A percentile compares a stretch with the other conserved stretches of the same genome.
phyloP scores from a whole-genome alignment of 2,329 filamentous ascomycete genomes.

The Pseudopyrenochaeta lycopersici region DNA sequence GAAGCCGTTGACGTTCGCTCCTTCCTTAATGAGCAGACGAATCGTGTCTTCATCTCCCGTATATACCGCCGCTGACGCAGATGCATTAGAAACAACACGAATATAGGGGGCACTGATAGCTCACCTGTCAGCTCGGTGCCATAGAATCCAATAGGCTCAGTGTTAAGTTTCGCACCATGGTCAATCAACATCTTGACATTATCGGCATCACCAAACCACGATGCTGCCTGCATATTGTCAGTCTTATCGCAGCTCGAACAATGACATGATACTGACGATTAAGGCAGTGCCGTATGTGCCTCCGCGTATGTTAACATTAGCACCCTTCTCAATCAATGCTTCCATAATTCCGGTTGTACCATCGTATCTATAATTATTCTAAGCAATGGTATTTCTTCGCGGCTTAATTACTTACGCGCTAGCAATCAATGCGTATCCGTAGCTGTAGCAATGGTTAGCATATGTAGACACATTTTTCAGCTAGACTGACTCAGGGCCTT shows the following conservation, averaged over 20 bases:
- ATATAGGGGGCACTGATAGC: not conserved
- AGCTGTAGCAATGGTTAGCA: slow-evolving; percentile 10
- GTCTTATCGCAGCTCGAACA: not conserved
- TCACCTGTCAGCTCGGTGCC: slow-evolving; percentile 27
- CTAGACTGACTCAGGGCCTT: slow-evolving; percentile 24
- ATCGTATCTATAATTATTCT: slow-evolving; percentile 15
- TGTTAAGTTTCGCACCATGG: slow-evolving; percentile 31
- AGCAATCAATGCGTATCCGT: slow-evolving; percentile 29
- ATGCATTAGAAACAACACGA: not conserved
- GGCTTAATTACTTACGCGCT: slow-evolving; percentile 12
- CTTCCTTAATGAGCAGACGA: slow-evolving; percentile 23
- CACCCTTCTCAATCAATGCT: slow-evolving; percentile 24
- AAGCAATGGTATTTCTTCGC: not conserved
- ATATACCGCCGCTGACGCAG: slow-evolving; percentile 18
- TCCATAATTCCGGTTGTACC: slow-evolving; percentile 28
- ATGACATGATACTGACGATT: slow-evolving; percentile 11
- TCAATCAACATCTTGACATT: slow-evolving; percentile 32
- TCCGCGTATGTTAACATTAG: slow-evolving; percentile 30
- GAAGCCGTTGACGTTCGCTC: slow-evolving; percentile 27
- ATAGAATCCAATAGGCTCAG: slow-evolving; percentile 23
- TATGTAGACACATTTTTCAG: not conserved
- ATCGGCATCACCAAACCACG: slow-evolving; percentile 21
- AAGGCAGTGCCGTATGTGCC: slow-evolving; percentile 32
- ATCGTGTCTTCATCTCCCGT: slow-evolving; percentile 26
- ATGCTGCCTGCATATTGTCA: slow-evolving; percentile 9